Base-by-base conservation (phyloP, 208 protist genomes). In the Balamuthia mandrillaris region DNA sequence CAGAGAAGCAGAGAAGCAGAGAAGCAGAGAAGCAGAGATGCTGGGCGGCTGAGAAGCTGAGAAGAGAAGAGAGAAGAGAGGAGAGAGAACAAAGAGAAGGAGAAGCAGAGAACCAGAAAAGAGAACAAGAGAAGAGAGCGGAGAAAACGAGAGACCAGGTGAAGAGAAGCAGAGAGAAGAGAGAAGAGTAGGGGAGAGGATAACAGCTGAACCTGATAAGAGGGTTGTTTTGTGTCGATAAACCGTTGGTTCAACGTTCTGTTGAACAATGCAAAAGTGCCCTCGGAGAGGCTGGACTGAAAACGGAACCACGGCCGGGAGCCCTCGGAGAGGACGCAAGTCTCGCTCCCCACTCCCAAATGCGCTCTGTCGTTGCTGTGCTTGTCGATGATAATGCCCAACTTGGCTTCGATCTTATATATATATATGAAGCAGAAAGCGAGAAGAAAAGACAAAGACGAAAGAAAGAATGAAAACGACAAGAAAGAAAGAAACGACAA, bases 361-460 rank as follows among this genome's bases (percentile, higher is more conserved):
- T 75, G 39, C 24, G 54, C 27, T 9, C 66, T 39, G 29, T 75
- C 41, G 5, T 33, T 1, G n/a, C 27, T 54, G 16, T 31, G 27
- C 12, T 54, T 47, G n/a, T 75, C 66, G 14, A 75, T 45, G 27
- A 75, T 16, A 24, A 75, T 39, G 5, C 66, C 66, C n/a, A 75
- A 18, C 66, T 75, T 75, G 66, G 66, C 66, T 27, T 75, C 66
- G 35, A 75, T 75, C 66, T 75, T 18, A 14, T 24, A 14, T 24
- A 14, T 21, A 54, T 54, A 14, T 24, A 54, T 54, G 47, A 24
- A 24, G 16, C 14, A 24, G 14, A 14, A 63, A n/a, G n/a, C n/a
- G n/a, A n/a, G n/a, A 14, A 21, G 56, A 24, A 21, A 6, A 63
- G 24, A 63, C 56, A 63, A 24, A 21, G 12, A 63, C 24, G 33